These are phyloP conservation scores for Ploettnerulaceae sp. DNA, from an alignment of 2,329 filamentous ascomycete species.

Conservation along the genomic window DNA sequence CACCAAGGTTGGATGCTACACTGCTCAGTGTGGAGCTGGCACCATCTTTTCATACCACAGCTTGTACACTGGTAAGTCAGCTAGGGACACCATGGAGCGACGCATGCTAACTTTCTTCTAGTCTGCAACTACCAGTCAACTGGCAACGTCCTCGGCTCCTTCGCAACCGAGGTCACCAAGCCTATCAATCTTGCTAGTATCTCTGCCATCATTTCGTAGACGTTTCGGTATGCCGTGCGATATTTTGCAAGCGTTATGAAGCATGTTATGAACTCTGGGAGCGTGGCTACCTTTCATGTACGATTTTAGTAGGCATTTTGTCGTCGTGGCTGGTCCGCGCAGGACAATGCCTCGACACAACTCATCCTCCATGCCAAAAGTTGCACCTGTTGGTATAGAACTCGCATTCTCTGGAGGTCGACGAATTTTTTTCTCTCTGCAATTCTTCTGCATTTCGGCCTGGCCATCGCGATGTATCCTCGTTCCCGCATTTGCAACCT, in stretches of 20 bases:
- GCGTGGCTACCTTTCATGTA: slow-evolving; percentile 24
- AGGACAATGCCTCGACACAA: slow-evolving; percentile 17
- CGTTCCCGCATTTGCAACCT: slow-evolving; percentile 1
- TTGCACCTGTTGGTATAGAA: slow-evolving; percentile 17
- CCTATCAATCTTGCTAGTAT: slow-evolving; percentile 39
- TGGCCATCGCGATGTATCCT: slow-evolving; percentile 4
- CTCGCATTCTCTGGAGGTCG: slow-evolving; percentile 15
- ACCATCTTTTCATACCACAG: slow-evolving; percentile 75
- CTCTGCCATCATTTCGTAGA: slow-evolving; percentile 24
- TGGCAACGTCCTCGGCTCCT: slow-evolving; percentile 52
- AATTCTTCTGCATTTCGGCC: slow-evolving; percentile 10
- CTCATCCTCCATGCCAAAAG: slow-evolving; percentile 11
- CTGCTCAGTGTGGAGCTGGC: slow-evolving; percentile 48
- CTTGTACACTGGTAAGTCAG: slow-evolving; percentile 58
- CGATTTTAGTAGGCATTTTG: slow-evolving; percentile 19
- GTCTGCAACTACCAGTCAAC: slow-evolving; percentile 15
- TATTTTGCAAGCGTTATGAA: slow-evolving; percentile 3
- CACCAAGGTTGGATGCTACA: slow-evolving; percentile 58
- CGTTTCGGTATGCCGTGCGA: slow-evolving; percentile 7
- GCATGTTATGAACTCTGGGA: slow-evolving; percentile 21
- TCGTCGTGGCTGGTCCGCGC: slow-evolving; percentile 19
- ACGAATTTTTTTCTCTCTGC: slow-evolving; percentile 18
- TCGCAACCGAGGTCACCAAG: slow-evolving; percentile 45
- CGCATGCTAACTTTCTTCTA: slow-evolving; percentile 28
- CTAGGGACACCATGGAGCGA: not conserved